Percentiles rank a stretch among this genome's conserved stretches.
Evolutionary conservation across 495 filamentous ascomycete species (phyloP).

Genomic region (Penicillium longicatenatum): DNA sequence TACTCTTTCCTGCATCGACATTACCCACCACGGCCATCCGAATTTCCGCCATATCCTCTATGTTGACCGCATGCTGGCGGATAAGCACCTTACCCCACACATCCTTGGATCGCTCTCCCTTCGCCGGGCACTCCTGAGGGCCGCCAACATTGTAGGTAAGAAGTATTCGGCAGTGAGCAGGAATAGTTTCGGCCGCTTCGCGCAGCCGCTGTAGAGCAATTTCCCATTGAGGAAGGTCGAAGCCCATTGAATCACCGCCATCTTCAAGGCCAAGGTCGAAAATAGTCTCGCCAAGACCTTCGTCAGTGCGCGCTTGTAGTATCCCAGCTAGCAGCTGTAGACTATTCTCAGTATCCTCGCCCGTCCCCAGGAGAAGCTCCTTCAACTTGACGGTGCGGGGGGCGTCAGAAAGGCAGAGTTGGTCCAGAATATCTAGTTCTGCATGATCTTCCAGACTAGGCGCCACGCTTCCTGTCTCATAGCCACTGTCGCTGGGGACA

Average conservation of each 20-base stretch:
- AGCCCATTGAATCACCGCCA: conserved; percentile 86
- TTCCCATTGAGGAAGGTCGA: conserved; percentile 78
- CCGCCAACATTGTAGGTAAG: conserved; percentile 88
- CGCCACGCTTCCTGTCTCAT: conserved; percentile 41
- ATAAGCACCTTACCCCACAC: conserved; percentile 83
- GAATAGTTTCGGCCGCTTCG: conserved; percentile 62
- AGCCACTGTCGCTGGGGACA: conserved; percentile 46
- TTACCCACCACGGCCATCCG: conserved; percentile 96
- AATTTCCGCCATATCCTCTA: conserved; percentile 93
- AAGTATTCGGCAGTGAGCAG: conserved; percentile 75
- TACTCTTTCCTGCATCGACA: conserved; percentile 96
- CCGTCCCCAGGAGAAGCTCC: conserved; percentile 69
- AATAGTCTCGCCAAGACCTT: conserved; percentile 87
- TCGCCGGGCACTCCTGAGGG: conserved; percentile 64
- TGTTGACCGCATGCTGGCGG: conserved; percentile 66
- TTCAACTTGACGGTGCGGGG: conserved; percentile 69
- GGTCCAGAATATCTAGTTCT: conserved; percentile 90
- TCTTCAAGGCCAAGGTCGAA: conserved; percentile 94
- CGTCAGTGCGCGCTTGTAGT: conserved; percentile 68
- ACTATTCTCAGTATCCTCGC: conserved; percentile 60
- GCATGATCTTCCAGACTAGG: conserved; percentile 69
- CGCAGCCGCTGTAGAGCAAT: conserved; percentile 68
- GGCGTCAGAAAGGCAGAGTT: conserved; percentile 77
- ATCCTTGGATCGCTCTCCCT: conserved; percentile 64
- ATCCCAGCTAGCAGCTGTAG: conserved; percentile 61